Conservation (phyloP, 2,329 filamentous ascomycete genomes). For the Lecanicillium sp. region DNA sequence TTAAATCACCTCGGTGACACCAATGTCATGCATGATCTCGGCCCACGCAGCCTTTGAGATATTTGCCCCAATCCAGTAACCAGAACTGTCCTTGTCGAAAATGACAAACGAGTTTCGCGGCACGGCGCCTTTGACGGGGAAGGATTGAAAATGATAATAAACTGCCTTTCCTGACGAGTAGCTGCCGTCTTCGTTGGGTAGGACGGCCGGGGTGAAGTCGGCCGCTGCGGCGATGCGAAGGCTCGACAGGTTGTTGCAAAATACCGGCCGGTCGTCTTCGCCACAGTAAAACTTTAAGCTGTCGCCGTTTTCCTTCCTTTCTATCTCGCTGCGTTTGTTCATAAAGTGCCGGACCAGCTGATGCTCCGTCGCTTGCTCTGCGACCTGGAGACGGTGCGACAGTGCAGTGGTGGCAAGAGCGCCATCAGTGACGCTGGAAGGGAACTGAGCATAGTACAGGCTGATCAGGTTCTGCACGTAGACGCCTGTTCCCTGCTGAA, state of each 20-base stretch:
- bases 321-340: not conserved
- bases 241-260: slow-evolving; percentile 3
- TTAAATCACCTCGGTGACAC: too few relatives aligned
- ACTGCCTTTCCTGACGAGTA: too few relatives aligned
- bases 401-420: not conserved
- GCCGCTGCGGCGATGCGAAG: slow-evolving; percentile 3
- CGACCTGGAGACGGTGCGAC: not conserved
- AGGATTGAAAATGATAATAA: too few relatives aligned
- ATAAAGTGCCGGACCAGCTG: slow-evolving; percentile 1
- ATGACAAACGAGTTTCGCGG: too few relatives aligned
- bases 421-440: not conserved
- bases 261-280: not conserved
- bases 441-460: not conserved
- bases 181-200: not conserved
- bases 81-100: too few relatives aligned
- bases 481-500: not conserved
- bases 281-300: not conserved
- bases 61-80: too few relatives aligned
- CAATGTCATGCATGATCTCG: too few relatives aligned
- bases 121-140: too few relatives aligned
- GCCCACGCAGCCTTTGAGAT: too few relatives aligned
- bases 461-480: slow-evolving; percentile 5
- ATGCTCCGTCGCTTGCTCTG: slow-evolving; percentile 1
- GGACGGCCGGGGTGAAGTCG: slow-evolving; percentile 1
- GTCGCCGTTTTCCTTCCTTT: not conserved